A percentile compares a stretch with the other conserved stretches of the same genome.
Evolutionary conservation across 768 basidiomycete species (phyloP).

Genomic region (Phlegmacium glaucopus): DNA sequence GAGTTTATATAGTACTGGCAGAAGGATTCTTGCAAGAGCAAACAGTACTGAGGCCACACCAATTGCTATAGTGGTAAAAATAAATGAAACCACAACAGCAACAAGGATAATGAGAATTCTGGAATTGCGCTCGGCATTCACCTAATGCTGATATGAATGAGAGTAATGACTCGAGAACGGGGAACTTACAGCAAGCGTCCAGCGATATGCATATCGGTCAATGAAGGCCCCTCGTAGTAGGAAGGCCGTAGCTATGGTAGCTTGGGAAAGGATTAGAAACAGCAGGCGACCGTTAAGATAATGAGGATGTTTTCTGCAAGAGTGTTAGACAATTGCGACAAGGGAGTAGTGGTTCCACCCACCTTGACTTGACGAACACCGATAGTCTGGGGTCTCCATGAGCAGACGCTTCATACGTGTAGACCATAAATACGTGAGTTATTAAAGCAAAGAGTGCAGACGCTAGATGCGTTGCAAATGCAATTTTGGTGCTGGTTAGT

Average conservation of each 20-base stretch:
- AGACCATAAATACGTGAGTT: slow-evolving; percentile 40
- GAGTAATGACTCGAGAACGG: neutral
- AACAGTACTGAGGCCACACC: slow-evolving; percentile 42
- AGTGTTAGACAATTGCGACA: neutral
- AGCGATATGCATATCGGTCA: slow-evolving; percentile 54
- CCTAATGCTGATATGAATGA: slow-evolving; percentile 1
- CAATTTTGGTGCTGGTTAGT: slow-evolving; percentile 43
- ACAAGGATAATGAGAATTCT: slow-evolving; percentile 17
- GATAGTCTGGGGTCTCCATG: slow-evolving; percentile 40
- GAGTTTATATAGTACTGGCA: slow-evolving; percentile 52
- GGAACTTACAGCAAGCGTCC: slow-evolving; percentile 27
- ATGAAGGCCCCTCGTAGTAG: slow-evolving; percentile 56
- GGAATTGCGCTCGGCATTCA: slow-evolving; percentile 5
- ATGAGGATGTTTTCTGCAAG: slow-evolving; percentile 64
- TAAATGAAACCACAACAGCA: slow-evolving; percentile 33
- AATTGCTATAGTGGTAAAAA: slow-evolving; percentile 38
- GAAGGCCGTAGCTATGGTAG: slow-evolving; percentile 42
- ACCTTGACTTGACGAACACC: slow-evolving; percentile 70
- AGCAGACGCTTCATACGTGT: slow-evolving; percentile 25
- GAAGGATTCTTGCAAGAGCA: slow-evolving; percentile 38
- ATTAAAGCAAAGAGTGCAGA: slow-evolving; percentile 43
- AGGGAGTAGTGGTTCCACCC: slow-evolving; percentile 11
- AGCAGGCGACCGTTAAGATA: slow-evolving; percentile 69
- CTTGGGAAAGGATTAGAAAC: slow-evolving; percentile 55
- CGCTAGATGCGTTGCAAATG: slow-evolving; percentile 41